Conservation (phyloP, 2,329 filamentous ascomycete genomes). For the Myriosclerotinia duriaeana region DNA sequence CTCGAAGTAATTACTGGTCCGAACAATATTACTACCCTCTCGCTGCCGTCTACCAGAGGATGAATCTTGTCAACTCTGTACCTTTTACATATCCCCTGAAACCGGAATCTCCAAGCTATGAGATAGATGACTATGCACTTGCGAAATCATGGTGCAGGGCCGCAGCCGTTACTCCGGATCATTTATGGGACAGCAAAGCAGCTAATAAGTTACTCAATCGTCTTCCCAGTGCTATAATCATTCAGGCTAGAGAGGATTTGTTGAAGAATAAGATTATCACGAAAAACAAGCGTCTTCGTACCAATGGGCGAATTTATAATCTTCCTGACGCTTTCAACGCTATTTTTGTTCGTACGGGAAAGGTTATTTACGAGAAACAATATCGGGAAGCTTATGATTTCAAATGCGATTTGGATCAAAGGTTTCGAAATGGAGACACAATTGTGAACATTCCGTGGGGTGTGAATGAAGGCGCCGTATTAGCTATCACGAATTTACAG, state of each 20-base stretch:
- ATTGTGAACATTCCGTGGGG: slow-evolving; percentile 35
- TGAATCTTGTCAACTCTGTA: slow-evolving; percentile 45
- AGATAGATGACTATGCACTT: slow-evolving; percentile 43
- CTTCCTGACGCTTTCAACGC: slow-evolving; percentile 23
- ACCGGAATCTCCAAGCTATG: neutral
- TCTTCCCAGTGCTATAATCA: slow-evolving; percentile 26
- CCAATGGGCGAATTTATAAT: slow-evolving; percentile 57
- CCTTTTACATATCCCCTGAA: slow-evolving; percentile 45
- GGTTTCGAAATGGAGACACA: slow-evolving; percentile 41
- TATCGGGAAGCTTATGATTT: slow-evolving; percentile 58
- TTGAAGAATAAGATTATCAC: slow-evolving; percentile 46
- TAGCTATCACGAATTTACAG: slow-evolving; percentile 66
- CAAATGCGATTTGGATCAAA: slow-evolving; percentile 59
- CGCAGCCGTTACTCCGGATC: slow-evolving; percentile 54
- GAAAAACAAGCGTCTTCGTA: slow-evolving; percentile 58
- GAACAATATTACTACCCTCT: slow-evolving; percentile 48
- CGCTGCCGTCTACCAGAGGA: slow-evolving; percentile 46
- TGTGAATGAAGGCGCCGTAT: slow-evolving; percentile 63
- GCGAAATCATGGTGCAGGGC: slow-evolving; percentile 61
- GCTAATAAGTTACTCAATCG: slow-evolving; percentile 50
- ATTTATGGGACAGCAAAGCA: slow-evolving; percentile 49
- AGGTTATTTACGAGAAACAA: slow-evolving; percentile 54
- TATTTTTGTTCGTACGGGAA: slow-evolving; percentile 55
- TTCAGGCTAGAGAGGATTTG: slow-evolving; percentile 33
- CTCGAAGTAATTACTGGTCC: slow-evolving; percentile 35